Evolutionary conservation across 2,329 filamentous ascomycete genomes (phyloP), one percentile per base, ranked within the genome.

Genomic region (Septoria linicola): DNA sequence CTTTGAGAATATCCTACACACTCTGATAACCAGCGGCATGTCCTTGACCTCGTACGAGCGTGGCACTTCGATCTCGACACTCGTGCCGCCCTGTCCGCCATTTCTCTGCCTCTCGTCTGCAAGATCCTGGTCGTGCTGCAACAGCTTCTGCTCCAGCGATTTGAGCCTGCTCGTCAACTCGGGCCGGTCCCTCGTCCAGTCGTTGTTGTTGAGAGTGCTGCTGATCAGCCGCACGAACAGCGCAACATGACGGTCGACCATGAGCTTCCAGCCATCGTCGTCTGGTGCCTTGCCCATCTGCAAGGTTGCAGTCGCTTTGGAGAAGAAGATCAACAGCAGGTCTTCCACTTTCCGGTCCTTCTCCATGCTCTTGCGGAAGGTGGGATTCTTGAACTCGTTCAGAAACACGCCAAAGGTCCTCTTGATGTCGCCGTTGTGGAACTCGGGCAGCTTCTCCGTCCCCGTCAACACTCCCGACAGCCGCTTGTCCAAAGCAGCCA

Each of bases 341-440:
- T 95, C 91, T 71, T 99, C 93, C 17, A 95, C 85, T 65, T 92
- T 85, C 57, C 92, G 82, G 70, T 96, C 92, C 72, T 95, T 95
- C 66, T 96, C 90, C 76, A 96, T 89, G 53, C 84, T 86, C 73
- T 90, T 95, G 60, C 89, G 85, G 66, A 96, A 96, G 39, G 82
- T 84, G 55, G 85, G 84, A 57, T 95, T 89, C 62, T 92, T 96
- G 69, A 99, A 88, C 50, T 89, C 87, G 53, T 92, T 96, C 68
- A 96, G 86, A 58, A 96, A 96, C 59, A 89, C 88, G 49, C 89
- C 93, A 73, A 99, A 99, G 1, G 89, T 95, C 55, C 92, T 82
- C 73, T 96, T 96, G 59, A 99, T 85, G 20, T 86, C 77, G n/a
- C 88, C 78, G 74, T 99, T 93, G 66, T 87, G 88, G 72, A 87